Base-by-base conservation (phyloP, 2,329 filamentous ascomycete species). In the Pleurostoma richardsiae region DNA sequence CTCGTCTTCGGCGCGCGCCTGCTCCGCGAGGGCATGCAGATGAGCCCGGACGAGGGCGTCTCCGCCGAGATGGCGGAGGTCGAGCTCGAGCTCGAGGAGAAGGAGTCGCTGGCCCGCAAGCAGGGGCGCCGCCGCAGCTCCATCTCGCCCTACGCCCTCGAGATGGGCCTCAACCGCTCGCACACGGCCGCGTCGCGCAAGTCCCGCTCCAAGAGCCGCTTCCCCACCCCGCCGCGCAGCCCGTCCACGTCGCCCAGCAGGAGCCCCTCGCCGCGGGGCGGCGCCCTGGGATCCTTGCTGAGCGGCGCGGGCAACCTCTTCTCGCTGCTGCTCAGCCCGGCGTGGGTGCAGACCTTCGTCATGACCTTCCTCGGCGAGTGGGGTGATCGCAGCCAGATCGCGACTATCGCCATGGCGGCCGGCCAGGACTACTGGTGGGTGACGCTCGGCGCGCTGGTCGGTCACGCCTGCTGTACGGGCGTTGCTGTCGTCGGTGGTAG, bases 361-460 rank as follows among this genome's bases (percentile, higher is more conserved):
- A 99, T 99, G 94, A 99, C 94, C 3, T 99, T 99, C 70, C 72
- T 99, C 30, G 94, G 94, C 39, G 94, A 99, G 67, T 99, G 94
- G 94, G 94, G 94, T 48, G 94, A 99, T 61, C 83, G 94, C 56
- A 95, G 89, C 64, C 94, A 99, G 71, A 97, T 99, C 59, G 94
- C 94, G 27, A 99, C 94, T 0, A 95, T 99, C 62, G 94, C 94
- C 45, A 99, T 99, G 94, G 94, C 94, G 43, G 92, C 94, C 31
- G 94, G 94, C 26, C 89, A 95, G 66, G 94, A 99, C 64, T 99
- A 97, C 67, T 97, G 92, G 92, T 96, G 90, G 88, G 94, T 99
- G 33, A 96, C 90, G 4, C 75, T 90, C 41, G 94, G 94, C 49
- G 92, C 94, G 2, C 81, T 94, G 33, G 76, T 81, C 41, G 94